Base-by-base conservation (phyloP, 768 basidiomycete species). In the Cystobasidium tubakii region DNA sequence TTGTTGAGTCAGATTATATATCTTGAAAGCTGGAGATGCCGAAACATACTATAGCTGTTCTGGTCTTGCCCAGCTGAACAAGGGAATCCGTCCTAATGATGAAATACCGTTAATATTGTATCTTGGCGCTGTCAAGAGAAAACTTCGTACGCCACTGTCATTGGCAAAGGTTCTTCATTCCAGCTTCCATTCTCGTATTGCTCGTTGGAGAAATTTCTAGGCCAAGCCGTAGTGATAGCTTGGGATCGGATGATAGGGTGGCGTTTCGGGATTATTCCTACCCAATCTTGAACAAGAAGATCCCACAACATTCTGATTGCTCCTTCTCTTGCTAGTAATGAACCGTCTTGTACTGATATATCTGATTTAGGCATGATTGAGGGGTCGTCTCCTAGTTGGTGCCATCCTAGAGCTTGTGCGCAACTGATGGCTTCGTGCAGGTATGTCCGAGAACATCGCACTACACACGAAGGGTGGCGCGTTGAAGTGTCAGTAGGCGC, bases 291-390 rank as follows among this genome's bases (percentile, higher is more conserved):
- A 7, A 34, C 33, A 4, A 60, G 13, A 31, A 60, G 25, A 34
- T 60, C 57, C 57, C 57, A 60, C 7, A 60, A 60, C 13, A 60
- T 60, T 13, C 57, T 27, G 4, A 60, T 34, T 60, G 57, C 57
- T 15, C 57, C 33, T 23, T 60, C 57, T 23, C 57, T 27, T 7
- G 57, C 57, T 17, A 60, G 27, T 17, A 60, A 23, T 7, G 57
- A 60, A 6, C 57, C 57, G 13, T 60, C 57, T 60, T 60, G 57
- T 29, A 60, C 57, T 15, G 57, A 60, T 60, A 60, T 60, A 23
- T 60, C 57, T 6, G 57, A 34, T 29, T 29, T 25, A 27, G 57
- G 57, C 33, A 60, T 27, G 25, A 60, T 60, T 29, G 57, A 29
- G 27, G 33, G 33, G 27, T 60, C 57, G 6, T 60, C 57, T 6